Conservation (phyloP, 1,139 yeast species). For the Nakaseomyces glabratus region DNA sequence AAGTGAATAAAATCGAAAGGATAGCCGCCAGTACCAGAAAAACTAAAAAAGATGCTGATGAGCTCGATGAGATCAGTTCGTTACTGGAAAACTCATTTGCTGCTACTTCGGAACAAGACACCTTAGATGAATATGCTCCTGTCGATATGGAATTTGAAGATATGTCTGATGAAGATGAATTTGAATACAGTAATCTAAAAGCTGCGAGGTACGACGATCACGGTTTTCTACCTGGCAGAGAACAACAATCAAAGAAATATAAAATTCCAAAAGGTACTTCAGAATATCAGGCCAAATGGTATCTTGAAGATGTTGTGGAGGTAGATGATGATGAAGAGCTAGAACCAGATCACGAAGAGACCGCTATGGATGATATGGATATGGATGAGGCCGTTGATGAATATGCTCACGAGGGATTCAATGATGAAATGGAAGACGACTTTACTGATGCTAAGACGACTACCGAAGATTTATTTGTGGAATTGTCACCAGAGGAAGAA, state of each 20-base stretch:
- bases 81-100: slow-evolving; percentile 24
- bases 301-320: slow-evolving; percentile 56
- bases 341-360: slow-evolving; percentile 33
- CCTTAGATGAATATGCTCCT: slow-evolving; percentile 59
- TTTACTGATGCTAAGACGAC: slow-evolving; percentile 38
- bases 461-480: slow-evolving; percentile 39
- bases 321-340: slow-evolving; percentile 36
- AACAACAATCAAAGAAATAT: slow-evolving; percentile 33
- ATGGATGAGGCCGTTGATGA: slow-evolving; percentile 30
- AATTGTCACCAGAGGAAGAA: slow-evolving; percentile 75
- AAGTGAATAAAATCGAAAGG: slow-evolving; percentile 58
- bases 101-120: slow-evolving; percentile 53
- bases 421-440: slow-evolving; percentile 23
- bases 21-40: slow-evolving; percentile 26
- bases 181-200: slow-evolving; percentile 37
- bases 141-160: slow-evolving; percentile 44
- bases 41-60: slow-evolving; percentile 11
- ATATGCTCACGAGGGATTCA: slow-evolving; percentile 27
- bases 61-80: slow-evolving; percentile 14
- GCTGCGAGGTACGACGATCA: slow-evolving; percentile 70
- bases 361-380: slow-evolving; percentile 30
- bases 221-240: slow-evolving; percentile 42
- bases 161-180: slow-evolving; percentile 36
- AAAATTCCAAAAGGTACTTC: slow-evolving; percentile 82
- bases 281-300: slow-evolving; percentile 91